phyloP scores from a whole-genome alignment of 345 rosid genomes.

The Syzygium aqueum region DNA sequence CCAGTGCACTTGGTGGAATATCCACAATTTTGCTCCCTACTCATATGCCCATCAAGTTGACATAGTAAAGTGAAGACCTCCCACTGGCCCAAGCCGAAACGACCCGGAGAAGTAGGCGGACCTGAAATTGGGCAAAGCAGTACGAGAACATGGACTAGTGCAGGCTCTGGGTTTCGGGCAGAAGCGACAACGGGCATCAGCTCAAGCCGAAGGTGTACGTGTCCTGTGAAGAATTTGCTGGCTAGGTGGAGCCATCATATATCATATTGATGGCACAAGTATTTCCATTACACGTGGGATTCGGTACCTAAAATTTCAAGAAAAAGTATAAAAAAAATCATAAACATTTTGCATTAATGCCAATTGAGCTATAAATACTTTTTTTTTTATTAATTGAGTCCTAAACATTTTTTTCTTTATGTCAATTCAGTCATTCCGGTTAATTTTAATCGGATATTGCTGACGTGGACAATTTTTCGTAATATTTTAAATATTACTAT shows the following conservation, averaged over 20 bases:
- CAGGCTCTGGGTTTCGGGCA: slow-evolving; percentile 63
- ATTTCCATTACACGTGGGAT: slow-evolving; percentile 51
- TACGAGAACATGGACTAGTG: slow-evolving; percentile 78
- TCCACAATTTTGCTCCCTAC: slow-evolving; percentile 67
- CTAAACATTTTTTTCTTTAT: too few species aligned
- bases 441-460: too few species aligned
- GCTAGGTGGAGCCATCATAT: slow-evolving; percentile 64
- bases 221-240: slow-evolving; percentile 64
- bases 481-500: too few species aligned
- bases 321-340: too few species aligned
- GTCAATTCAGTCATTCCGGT: too few species aligned
- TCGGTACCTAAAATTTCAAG: slow-evolving; percentile 37
- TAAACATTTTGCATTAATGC: too few species aligned
- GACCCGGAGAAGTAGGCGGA: slow-evolving; percentile 75
- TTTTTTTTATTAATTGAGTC: too few species aligned
- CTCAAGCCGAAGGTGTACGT: slow-evolving; percentile 78
- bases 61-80: slow-evolving; percentile 78
- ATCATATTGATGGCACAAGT: slow-evolving; percentile 71
- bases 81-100: slow-evolving; percentile 65
- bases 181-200: slow-evolving; percentile 72
- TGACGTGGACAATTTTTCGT: too few species aligned
- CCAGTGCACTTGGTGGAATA: slow-evolving; percentile 58
- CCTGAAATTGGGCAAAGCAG: slow-evolving; percentile 81
- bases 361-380: too few species aligned
- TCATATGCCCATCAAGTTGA: slow-evolving; percentile 58